Evolutionary conservation across 371 early-diverging fungal genomes (phyloP), one percentile per base, ranked within the genome.

Genomic region (Furculomyces boomerangus): DNA sequence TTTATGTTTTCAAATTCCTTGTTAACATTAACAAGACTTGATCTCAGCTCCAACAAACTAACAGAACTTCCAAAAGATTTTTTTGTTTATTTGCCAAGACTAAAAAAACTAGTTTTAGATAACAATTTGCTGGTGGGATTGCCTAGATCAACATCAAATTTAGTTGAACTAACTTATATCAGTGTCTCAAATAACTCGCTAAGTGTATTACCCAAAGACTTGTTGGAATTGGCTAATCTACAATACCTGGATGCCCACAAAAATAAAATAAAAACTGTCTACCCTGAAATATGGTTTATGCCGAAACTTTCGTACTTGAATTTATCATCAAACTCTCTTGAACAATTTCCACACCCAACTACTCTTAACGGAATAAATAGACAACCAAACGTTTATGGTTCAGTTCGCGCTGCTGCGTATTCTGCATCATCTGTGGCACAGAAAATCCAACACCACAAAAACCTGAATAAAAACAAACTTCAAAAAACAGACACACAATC

Each of bases 261-360:
- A 58, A 87, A 93, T 65, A 75, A 80, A 53, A 59, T 93, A 30
- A 74, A 74, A 44, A 62, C 74, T 37, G 63, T 93, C 0, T 90
- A 91, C 1, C 71, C 76, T 8, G 86, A 86, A 37, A 86, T 93
- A n/a, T 92, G 92, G 93, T 61, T 74, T 41, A 83, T 86, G 64
- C 64, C 77, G 16, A 71, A 69, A 18, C 73, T 93, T n/a, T 64
- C 68, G 40, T 50, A 64, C 13, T 60, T 88, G 22, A 90, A 88
- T 46, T 72, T 77, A 26, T 87, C 83, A 1, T 84, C 84, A 24
- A 93, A 93, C 55, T 54, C 83, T 20, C 64, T 93, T 13, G 78
- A 76, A 45, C 56, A 65, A 30, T 84, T 86, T 63, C 84, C 81
- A 20, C 71, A 75, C 30, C 81, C 82, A 14, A 68, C 66, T 47